Evolutionary conservation across 768 basidiomycete genomes (phyloP), one percentile per base, ranked within the genome.

Genomic region (Scleroderma citrinum): DNA sequence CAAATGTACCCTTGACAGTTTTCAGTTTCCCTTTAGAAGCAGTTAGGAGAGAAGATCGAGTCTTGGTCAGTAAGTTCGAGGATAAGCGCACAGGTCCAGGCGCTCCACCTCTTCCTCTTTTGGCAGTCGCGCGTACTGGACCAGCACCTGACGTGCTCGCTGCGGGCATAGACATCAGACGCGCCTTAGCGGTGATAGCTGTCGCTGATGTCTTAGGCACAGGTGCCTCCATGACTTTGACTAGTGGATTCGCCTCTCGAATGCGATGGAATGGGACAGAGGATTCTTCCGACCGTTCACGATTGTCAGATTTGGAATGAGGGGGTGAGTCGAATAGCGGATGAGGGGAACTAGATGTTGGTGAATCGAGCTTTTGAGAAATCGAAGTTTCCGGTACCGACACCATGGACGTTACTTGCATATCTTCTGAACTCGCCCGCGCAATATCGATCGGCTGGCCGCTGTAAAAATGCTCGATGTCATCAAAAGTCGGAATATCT

Each of bases 41-140:
- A 6, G 75, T 80, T 46, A 83, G 66, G 12, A 83, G 62, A 14
- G 83, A 82, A 49, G 75, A 80, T 26, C 68, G 71, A 41, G 64
- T 72, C 48, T 68, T 74, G 42, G 51, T 60, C 30, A 61, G 32
- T 29, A 76, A 50, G 7, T 76, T 74, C 21, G 66, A 55, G 12
- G 81, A 79, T 4, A 76, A 75, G 26, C 74, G 74, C 24, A 76
- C 75, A 21, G 77, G 76, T n/a, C 76, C 78, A 32, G 78, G 72
- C 51, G 70, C 75, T 29, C 53, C 38, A 26, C 57, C 52, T 23
- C 53, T 55, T 43, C 57, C 52, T 23, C 53, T 55, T 44, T 49
- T 58, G 37, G 46, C 35, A 10, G 35, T 17, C 44, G 37, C 44
- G 5, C 48, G 44, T 29, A 49, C 54, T 44, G 52, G 7, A 4